phyloP scores from a whole-genome alignment of 768 basidiomycete species.

The Leccinum fibrillosum region DNA sequence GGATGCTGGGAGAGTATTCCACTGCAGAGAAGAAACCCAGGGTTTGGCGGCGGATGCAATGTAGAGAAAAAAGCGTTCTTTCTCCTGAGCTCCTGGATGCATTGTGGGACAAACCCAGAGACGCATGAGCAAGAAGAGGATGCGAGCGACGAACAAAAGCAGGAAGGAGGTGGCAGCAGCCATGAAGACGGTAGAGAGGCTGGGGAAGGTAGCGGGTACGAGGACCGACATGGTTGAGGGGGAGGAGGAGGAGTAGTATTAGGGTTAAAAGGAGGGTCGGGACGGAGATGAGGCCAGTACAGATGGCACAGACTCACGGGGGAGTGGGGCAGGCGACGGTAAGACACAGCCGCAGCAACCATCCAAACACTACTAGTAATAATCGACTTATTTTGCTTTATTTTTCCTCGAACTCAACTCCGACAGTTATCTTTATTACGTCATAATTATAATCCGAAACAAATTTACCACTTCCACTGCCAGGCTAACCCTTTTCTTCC shows the following conservation, averaged over 20 bases:
- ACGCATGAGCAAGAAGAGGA: conserved; percentile 26
- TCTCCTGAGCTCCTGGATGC: conserved; percentile 14
- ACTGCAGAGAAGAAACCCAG: conserved; percentile 22
- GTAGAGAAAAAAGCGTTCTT: conserved; percentile 5
- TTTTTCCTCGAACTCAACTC: conserved; percentile 23
- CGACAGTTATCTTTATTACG: conserved; percentile 1
- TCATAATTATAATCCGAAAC: neutral
- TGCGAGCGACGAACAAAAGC: conserved; percentile 30
- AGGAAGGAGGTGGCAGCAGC: conserved; percentile 27
- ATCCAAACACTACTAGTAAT: neutral
- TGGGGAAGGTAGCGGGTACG: conserved; percentile 29
- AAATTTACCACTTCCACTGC: too few relatives aligned
- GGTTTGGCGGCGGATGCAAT: neutral
- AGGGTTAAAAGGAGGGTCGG: conserved; percentile 19
- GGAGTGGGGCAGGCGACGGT: conserved; percentile 10
- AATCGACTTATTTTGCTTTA: conserved; percentile 18
- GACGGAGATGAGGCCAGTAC: conserved; percentile 27
- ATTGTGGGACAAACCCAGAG: conserved; percentile 24
- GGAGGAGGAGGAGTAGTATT: neutral
- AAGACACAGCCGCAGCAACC: conserved; percentile 13
- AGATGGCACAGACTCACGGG: conserved; percentile 3
- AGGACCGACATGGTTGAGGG: conserved; percentile 29
- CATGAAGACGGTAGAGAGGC: conserved; percentile 30
- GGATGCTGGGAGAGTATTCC: conserved; percentile 27
- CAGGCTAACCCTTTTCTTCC: too few relatives aligned